Evolutionary conservation across 2,329 filamentous ascomycete species (phyloP).

Genomic region (Leptographium flavum): DNA sequence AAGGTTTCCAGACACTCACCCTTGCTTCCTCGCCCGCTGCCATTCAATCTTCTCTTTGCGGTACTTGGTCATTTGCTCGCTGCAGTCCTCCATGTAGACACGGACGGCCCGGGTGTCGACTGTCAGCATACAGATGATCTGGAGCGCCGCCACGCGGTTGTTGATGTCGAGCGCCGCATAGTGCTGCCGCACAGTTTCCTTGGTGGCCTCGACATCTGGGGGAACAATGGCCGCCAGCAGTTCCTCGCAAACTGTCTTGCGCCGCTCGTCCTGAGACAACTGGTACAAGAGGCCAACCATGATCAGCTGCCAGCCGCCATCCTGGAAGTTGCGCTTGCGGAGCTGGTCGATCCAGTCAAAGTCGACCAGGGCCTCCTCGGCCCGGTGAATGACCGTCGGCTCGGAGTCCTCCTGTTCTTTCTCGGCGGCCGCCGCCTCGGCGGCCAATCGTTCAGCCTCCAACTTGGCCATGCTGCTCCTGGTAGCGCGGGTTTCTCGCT

Average conservation of each 20-base stretch:
- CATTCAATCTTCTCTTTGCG: slow-evolving; percentile 92
- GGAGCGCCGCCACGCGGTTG: slow-evolving; percentile 61
- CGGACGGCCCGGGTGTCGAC: slow-evolving; percentile 76
- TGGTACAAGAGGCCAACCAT: slow-evolving; percentile 78
- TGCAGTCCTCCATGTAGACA: slow-evolving; percentile 81
- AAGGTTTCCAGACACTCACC: slow-evolving; percentile 22
- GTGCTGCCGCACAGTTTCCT: slow-evolving; percentile 56
- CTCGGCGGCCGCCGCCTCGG: slow-evolving; percentile 41
- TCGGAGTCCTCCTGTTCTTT: slow-evolving; percentile 32
- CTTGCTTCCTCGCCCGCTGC: slow-evolving; percentile 61
- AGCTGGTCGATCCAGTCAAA: slow-evolving; percentile 80
- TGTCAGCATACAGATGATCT: slow-evolving; percentile 76
- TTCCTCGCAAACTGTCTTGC: slow-evolving; percentile 60
- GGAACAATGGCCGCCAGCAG: slow-evolving; percentile 74
- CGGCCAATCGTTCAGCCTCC: slow-evolving; percentile 55
- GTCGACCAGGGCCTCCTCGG: slow-evolving; percentile 57
- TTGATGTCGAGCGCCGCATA: slow-evolving; percentile 75
- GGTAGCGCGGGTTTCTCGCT: slow-evolving; percentile 56
- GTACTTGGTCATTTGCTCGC: slow-evolving; percentile 84
- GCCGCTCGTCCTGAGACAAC: slow-evolving; percentile 59
- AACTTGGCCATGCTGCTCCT: slow-evolving; percentile 74
- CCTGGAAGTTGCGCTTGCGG: slow-evolving; percentile 67
- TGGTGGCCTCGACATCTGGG: slow-evolving; percentile 56
- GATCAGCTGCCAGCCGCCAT: slow-evolving; percentile 86
- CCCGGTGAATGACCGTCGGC: slow-evolving; percentile 44